These are phyloP conservation scores for Echinosophora koreensis DNA, from an alignment of 306 rosid species.

Conservation along the genomic window DNA sequence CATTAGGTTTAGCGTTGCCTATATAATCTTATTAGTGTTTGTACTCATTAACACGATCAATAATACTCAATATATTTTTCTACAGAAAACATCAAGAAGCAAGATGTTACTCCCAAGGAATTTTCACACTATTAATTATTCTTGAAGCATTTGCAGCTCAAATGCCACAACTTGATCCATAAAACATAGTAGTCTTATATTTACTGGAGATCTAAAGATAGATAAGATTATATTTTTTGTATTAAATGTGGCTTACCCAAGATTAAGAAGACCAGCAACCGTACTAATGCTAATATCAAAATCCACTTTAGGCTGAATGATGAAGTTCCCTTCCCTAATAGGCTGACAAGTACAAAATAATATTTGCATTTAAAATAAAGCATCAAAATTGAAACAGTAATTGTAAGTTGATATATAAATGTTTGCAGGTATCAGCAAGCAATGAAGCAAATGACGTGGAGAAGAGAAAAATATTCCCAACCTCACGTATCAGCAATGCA, in stretches of 20 bases:
- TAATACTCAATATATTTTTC: too few species aligned
- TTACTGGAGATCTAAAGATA: slow-evolving; percentile 33
- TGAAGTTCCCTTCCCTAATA: slow-evolving; percentile 95
- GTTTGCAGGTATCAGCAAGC: slow-evolving; percentile 13
- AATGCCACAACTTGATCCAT: slow-evolving; percentile 41
- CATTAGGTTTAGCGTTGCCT: too few species aligned
- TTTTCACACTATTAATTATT: slow-evolving; percentile 20
- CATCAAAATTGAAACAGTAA: slow-evolving; percentile 26
- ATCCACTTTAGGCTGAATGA: slow-evolving; percentile 99
- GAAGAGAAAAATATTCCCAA: slow-evolving; percentile 40
- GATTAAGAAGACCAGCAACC: slow-evolving; percentile 97
- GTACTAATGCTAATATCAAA: slow-evolving; percentile 95
- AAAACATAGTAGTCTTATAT: slow-evolving; percentile 2
- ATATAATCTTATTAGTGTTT: too few species aligned
- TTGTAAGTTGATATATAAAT: slow-evolving; percentile 10
- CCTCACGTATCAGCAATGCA: slow-evolving; percentile 96
- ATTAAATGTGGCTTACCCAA: slow-evolving; percentile 76
- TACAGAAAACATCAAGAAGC: slow-evolving; percentile 19
- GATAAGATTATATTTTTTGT: slow-evolving; percentile 6
- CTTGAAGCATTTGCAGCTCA: slow-evolving; percentile 27
- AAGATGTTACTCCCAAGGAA: slow-evolving; percentile 13
- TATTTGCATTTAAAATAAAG: slow-evolving; percentile 30
- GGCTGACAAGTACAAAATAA: slow-evolving; percentile 68
- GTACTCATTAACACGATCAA: too few species aligned
- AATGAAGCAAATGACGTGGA: slow-evolving; percentile 29